Evolutionary conservation across 805 yeast species (phyloP), one percentile per base, ranked within the genome.

Genomic region (Metschnikowia reukaufii): DNA sequence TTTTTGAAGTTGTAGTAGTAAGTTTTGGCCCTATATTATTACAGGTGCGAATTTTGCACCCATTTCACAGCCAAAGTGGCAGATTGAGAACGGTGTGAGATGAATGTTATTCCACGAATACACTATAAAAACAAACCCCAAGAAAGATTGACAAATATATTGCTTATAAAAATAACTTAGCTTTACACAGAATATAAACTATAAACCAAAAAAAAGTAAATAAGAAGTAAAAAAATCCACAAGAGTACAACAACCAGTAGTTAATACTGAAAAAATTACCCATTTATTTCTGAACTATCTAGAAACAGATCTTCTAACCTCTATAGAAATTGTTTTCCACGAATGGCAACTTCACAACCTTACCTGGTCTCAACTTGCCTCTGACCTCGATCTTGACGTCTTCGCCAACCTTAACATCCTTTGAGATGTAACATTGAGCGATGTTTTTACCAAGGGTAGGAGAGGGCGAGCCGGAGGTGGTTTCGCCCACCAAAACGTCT

Each of bases 401-500:
- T 5, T 91, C 82, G 3, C 96, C 97, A 16, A 78, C 71, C 70
- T 92, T 94, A 57, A 72, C 74, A 2, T 80, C 82, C 59, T 87
- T 83, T 51, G 86, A 77, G 21, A 94, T 77, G 67, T 88, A 94
- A 8, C 86, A 96, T 78, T 91, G 97, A 18, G 96, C 97, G 47
- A 94, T 85, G 62, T 94, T 94, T 49, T 79, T 78, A 25, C 86
- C 86, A 45, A 86, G 65, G 17, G 78, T 73, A 59, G 85, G 76
- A 54, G 85, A 72, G 45, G 83, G 70, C 66, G 82, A 58, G 71
- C 88, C 73, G 75, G 98, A 63, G 3, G 74, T 68, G 79, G 83
- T 63, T 77, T 76, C 61, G 39, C 84, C 76, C 63, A 82, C 72
- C 50, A 70, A 70, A 30, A 73, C 73, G 25, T 73, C 70, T 18